Conservation (phyloP, 768 basidiomycete genomes). For the Nidularia sp. region DNA sequence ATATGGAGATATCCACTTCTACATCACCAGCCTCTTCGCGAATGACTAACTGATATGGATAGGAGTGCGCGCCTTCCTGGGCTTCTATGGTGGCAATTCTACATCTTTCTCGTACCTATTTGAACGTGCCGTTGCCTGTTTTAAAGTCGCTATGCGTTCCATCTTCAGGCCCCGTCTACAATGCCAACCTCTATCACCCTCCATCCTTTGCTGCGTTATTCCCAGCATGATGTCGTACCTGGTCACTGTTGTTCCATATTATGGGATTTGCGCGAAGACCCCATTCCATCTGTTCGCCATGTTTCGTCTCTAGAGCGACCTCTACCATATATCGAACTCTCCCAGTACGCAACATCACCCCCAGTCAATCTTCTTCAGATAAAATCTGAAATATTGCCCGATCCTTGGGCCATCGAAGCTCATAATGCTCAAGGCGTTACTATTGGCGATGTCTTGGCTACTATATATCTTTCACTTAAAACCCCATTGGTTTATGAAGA, state of each 20-base stretch:
- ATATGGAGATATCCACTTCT: no score
- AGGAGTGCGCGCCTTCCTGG: no score
- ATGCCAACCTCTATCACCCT: conserved; percentile 23
- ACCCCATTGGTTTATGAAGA: conserved; percentile 33
- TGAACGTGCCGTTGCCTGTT: no score
- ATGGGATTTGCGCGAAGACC: conserved; percentile 50
- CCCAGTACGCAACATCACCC: conserved; percentile 39
- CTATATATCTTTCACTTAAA: conserved; percentile 36
- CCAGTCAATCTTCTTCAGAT: conserved; percentile 31
- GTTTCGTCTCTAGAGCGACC: conserved; percentile 14
- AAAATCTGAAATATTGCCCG: conserved; percentile 41
- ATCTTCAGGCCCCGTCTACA: neutral
- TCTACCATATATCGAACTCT: conserved; percentile 26
- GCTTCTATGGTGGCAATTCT: no score
- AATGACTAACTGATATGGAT: no score
- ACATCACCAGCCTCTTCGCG: no score
- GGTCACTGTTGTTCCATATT: conserved; percentile 26
- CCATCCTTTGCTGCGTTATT: conserved; percentile 33
- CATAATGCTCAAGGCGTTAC: conserved; percentile 44
- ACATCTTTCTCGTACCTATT: no score
- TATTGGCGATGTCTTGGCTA: conserved; percentile 43
- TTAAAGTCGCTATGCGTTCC: no score
- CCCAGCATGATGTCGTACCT: conserved; percentile 21
- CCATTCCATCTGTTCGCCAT: conserved; percentile 21
- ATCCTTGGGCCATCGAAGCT: conserved; percentile 35